Evolutionary conservation across 2,329 filamentous ascomycete genomes (phyloP).

Genomic region (Pseudofabraea citricarpa): DNA sequence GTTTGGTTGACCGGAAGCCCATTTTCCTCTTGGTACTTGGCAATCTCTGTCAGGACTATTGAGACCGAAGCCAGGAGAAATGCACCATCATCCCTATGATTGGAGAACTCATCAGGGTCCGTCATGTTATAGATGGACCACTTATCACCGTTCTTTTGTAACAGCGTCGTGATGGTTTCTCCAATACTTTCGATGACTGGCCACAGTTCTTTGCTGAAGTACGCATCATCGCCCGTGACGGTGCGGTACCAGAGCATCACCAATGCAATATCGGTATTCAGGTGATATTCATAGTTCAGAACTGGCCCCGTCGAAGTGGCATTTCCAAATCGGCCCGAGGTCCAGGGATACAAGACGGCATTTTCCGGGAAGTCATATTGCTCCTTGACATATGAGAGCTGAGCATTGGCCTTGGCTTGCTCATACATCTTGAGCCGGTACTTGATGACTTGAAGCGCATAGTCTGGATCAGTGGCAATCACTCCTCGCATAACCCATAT

Average conservation of each 20-base stretch:
- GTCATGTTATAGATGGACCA: constrained; percentile 56
- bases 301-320: constrained; percentile 12
- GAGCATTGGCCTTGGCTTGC: constrained; percentile 14
- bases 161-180: constrained; percentile 4
- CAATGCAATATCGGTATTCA: constrained; percentile 13
- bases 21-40: constrained; percentile 6
- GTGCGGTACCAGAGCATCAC: constrained; percentile 4
- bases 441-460: constrained; percentile 56
- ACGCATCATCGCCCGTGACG: constrained; percentile 6
- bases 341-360: constrained; percentile 14
- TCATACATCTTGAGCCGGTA: constrained; percentile 50
- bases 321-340: constrained; percentile 14
- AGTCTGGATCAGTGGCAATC: constrained; percentile 53
- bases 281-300: constrained; percentile 16
- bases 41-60: constrained; percentile 39
- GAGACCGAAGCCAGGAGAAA: constrained; percentile 45
- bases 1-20: constrained; percentile 39
- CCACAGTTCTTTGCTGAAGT: constrained; percentile 9
- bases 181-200: constrained; percentile 10
- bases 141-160: constrained; percentile 1
- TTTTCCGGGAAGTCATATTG: constrained; percentile 9
- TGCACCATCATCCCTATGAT: constrained; percentile 47
- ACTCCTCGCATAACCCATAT: constrained; percentile 42
- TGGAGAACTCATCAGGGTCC: constrained; percentile 43
- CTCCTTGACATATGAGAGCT: constrained; percentile 9